These are phyloP conservation scores for Orbilia javanica DNA, from an alignment of 2,329 filamentous ascomycete genomes.

Conservation along the genomic window DNA sequence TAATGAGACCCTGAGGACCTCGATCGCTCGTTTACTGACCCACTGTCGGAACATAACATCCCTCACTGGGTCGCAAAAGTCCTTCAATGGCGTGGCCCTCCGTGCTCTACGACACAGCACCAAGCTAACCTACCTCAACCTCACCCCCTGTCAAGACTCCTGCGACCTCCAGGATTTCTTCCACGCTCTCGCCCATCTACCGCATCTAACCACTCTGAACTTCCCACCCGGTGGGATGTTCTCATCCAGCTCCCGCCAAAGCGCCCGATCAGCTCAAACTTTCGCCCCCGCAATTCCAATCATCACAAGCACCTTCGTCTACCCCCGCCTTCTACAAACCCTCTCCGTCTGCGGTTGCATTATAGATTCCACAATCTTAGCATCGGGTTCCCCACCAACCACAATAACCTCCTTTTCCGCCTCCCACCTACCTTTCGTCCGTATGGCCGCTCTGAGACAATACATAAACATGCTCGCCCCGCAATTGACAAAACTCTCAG, in stretches of 20 bases:
- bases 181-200: slow-evolving; percentile 59
- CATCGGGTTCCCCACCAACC: slow-evolving; percentile 56
- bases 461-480: slow-evolving; percentile 59
- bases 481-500: slow-evolving; percentile 60
- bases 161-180: slow-evolving; percentile 60
- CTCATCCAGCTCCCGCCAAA: slow-evolving; percentile 20
- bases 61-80: slow-evolving; percentile 43
- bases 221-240: slow-evolving; percentile 59
- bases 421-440: slow-evolving; percentile 61
- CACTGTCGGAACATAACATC: slow-evolving; percentile 58
- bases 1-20: slow-evolving; percentile 59
- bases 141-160: slow-evolving; percentile 59
- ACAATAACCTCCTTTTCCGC: slow-evolving; percentile 60
- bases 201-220: slow-evolving; percentile 59
- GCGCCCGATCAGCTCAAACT: slow-evolving; percentile 10
- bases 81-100: slow-evolving; percentile 44
- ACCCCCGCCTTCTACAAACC: slow-evolving; percentile 59
- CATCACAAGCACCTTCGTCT: slow-evolving; percentile 54
- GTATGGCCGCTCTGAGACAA: slow-evolving; percentile 52
- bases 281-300: slow-evolving; percentile 15
- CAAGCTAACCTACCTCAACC: slow-evolving; percentile 59
- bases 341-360: slow-evolving; percentile 60
- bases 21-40: slow-evolving; percentile 60
- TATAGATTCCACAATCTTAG: slow-evolving; percentile 59
- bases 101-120: slow-evolving; percentile 50